phyloP scores from a whole-genome alignment of 2,329 filamentous ascomycete species.

The Colletotrichum paranaense region DNA sequence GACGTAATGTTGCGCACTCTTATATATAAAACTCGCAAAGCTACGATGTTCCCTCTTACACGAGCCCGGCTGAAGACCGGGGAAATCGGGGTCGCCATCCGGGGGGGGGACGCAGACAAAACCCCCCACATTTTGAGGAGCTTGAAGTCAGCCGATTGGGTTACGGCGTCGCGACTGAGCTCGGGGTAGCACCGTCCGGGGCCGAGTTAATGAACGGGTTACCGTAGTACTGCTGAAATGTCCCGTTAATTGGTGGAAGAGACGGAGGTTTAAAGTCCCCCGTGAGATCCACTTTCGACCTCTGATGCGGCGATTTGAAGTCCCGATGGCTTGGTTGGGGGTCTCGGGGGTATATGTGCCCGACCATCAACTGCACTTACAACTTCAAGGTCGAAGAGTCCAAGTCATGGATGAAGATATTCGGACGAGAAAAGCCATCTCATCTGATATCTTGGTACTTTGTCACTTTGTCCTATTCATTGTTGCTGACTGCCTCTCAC shows the following conservation, averaged over 20 bases:
- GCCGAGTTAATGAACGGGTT: conserved; percentile 12
- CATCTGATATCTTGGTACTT: background rate
- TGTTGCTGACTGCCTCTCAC: background rate
- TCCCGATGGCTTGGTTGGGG: background rate
- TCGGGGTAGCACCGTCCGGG: conserved; percentile 8
- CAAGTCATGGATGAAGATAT: background rate
- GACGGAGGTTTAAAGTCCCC: conserved; percentile 16
- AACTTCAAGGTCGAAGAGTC: background rate
- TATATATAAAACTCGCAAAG: background rate
- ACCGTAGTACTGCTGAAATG: background rate
- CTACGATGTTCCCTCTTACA: background rate
- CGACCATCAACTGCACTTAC: background rate
- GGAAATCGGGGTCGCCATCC: background rate
- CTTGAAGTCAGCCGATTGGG: conserved; percentile 9
- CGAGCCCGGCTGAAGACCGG: background rate
- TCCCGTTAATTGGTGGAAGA: background rate
- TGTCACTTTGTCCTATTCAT: background rate
- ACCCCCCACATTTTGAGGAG: conserved; percentile 29
- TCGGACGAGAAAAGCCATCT: background rate
- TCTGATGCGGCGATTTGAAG: conserved; percentile 6
- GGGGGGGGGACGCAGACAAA: background rate
- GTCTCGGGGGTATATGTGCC: conserved; percentile 4
- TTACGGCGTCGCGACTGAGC: background rate
- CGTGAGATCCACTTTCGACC: background rate
- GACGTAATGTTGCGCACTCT: too few species aligned